Evolutionary conservation across 495 filamentous ascomycete species (phyloP), one percentile per base, ranked within the genome.

Genomic region (Apiosordaria backusii): DNA sequence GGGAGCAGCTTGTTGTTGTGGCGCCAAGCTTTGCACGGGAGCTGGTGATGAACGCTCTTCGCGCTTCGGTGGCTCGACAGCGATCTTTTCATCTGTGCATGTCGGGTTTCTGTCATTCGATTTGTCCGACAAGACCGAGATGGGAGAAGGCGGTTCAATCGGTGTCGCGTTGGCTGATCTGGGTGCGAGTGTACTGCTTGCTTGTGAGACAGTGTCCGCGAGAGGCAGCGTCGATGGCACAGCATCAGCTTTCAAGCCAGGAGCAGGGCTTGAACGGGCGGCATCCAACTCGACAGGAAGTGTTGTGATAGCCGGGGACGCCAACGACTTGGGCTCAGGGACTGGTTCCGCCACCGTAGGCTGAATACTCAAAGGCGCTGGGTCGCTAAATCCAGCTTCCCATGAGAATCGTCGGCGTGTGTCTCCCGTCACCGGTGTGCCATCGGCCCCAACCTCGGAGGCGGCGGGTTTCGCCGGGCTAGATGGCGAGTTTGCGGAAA

Each of bases 351-450:
- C 23, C 15, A 16, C 21, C 4, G 35, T 22, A 10, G 60, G 29
- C 23, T 62, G 23, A 15, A 21, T 40, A 35, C 15, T 16, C 1
- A 52, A 23, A 15, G 66, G 50, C 3, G 26, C 19, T 9, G 60
- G 55, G 6, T 45, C 57, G 25, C 68, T 22, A 40, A 40, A 27
- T 7, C 40, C 40, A 18, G 65, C 64, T 68, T 87, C 84, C 84
- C 84, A 87, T 2, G 85, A 87, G 65, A 86, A 87, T 18, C 80
- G 79, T 57, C 73, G 77, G 23, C 71, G 72, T 1, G 68, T 71
- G 15, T 60, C 64, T 4, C 50, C 65, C 13, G 61, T 65, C 27
- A 64, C 63, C 1, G 65, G 66, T 9, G 65, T 24, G 22, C 40
- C 55, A 19, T 50, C 58, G 2, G 3, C 24, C 1, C 57, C 25